These are phyloP conservation scores for Euphrasia confusa DNA, from an alignment of 257 asterid genomes.

Conservation along the genomic window DNA sequence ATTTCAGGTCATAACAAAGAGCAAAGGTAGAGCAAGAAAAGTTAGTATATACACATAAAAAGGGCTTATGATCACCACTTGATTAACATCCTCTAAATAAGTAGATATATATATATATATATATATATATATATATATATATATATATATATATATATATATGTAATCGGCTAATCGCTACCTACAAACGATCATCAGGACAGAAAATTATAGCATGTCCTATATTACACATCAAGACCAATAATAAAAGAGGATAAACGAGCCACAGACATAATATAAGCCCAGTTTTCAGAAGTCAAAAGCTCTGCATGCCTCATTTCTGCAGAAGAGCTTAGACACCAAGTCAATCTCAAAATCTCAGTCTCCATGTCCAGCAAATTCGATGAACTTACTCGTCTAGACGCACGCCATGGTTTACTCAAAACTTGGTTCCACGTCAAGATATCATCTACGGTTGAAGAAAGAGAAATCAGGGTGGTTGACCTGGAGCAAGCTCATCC, in stretches of 20 bases:
- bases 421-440: slow-evolving; percentile 17
- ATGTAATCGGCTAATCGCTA: neutral
- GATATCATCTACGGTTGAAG: slow-evolving; percentile 60
- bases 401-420: neutral
- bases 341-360: neutral
- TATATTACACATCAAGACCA: neutral
- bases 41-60: slow-evolving; percentile 28
- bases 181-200: slow-evolving; percentile 28
- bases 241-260: neutral
- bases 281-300: slow-evolving; percentile 15
- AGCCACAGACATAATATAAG: neutral
- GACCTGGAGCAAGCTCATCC: slow-evolving; percentile 54
- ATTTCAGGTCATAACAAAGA: neutral
- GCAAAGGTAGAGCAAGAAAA: slow-evolving; percentile 9
- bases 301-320: slow-evolving; percentile 8
- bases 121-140: neutral
- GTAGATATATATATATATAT: slow-evolving; percentile 15
- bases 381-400: neutral
- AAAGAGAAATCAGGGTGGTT: slow-evolving; percentile 88
- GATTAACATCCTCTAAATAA: slow-evolving; percentile 24
- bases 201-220: slow-evolving; percentile 30
- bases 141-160: too few relatives aligned
- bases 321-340: slow-evolving; percentile 12
- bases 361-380: slow-evolving; percentile 11
- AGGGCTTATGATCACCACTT: slow-evolving; percentile 19